A percentile compares a stretch with the other conserved stretches of the same genome.
Conservation (phyloP, 495 filamentous ascomycete species). For the Podospora pseudopauciseta region DNA sequence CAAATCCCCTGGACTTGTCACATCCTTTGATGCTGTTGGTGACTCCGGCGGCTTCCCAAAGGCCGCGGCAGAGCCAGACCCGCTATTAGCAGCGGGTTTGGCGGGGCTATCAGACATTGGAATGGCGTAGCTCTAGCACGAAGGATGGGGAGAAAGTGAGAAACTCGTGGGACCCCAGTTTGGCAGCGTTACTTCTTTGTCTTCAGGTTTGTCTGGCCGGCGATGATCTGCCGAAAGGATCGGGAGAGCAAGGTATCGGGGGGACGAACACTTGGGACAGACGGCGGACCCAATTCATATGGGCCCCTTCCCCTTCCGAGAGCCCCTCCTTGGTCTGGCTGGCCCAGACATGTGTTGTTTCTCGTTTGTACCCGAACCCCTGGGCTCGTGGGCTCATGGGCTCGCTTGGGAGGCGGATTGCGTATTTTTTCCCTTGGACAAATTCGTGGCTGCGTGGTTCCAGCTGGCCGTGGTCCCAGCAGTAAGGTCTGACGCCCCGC, state of each 20-base stretch:
- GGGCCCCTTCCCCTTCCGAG: neutral
- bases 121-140: neutral
- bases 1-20: neutral
- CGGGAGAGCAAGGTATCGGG: neutral
- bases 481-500: neutral
- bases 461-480: neutral
- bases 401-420: neutral
- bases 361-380: neutral
- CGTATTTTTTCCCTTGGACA: neutral
- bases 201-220: neutral
- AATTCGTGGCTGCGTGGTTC: neutral
- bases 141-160: neutral
- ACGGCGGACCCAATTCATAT: conserved; percentile 12
- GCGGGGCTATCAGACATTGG: neutral
- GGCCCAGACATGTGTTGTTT: neutral
- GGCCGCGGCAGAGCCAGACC: neutral
- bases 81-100: neutral
- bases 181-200: neutral
- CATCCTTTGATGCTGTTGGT: neutral
- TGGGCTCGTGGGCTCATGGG: neutral
- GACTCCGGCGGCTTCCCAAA: neutral
- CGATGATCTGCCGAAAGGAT: neutral
- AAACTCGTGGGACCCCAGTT: neutral
- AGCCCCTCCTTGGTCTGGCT: neutral
- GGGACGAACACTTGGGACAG: neutral